phyloP scores from a whole-genome alignment of 805 yeast species.

The Yamadazyma laniorum region DNA sequence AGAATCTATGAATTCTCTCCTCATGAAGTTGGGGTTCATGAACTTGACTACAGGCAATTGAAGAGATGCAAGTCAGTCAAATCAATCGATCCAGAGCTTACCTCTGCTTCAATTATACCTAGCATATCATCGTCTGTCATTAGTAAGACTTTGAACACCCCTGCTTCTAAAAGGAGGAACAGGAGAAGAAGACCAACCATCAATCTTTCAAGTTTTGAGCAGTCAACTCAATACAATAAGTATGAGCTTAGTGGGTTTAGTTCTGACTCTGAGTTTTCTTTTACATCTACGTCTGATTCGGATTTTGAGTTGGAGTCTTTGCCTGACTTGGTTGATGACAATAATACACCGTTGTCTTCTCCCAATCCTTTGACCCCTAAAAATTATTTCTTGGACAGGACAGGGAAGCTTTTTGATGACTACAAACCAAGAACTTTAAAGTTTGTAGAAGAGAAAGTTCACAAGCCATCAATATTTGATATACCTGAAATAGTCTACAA shows the following conservation, averaged over 20 bases:
- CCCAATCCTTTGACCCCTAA: conserved; percentile 11
- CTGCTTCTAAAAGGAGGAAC: conserved; percentile 5
- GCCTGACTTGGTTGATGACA: conserved; percentile 36
- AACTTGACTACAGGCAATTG: conserved; percentile 9
- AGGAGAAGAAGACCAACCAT: conserved; percentile 12
- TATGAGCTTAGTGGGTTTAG: neutral
- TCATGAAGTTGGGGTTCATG: conserved; percentile 8
- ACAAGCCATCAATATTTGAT: conserved; percentile 49
- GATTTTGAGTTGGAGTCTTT: conserved; percentile 35
- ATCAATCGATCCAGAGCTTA: conserved; percentile 5
- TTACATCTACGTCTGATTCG: conserved; percentile 16
- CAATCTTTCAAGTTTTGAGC: conserved; percentile 2
- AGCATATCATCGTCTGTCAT: conserved; percentile 9
- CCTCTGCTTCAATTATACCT: neutral
- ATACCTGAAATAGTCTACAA: conserved; percentile 73
- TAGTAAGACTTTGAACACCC: conserved; percentile 3
- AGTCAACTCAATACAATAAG: neutral
- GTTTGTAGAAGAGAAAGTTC: neutral
- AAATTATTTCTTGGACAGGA: neutral
- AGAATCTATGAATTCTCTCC: conserved; percentile 23
- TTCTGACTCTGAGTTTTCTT: conserved; percentile 15
- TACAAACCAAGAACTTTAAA: conserved; percentile 1
- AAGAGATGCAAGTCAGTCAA: conserved; percentile 18
- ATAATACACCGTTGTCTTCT: conserved; percentile 10
- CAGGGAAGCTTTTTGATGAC: conserved; percentile 8